phyloP scores from a whole-genome alignment of 2,329 filamentous ascomycete genomes.

The Phialemonium atrogriseum region DNA sequence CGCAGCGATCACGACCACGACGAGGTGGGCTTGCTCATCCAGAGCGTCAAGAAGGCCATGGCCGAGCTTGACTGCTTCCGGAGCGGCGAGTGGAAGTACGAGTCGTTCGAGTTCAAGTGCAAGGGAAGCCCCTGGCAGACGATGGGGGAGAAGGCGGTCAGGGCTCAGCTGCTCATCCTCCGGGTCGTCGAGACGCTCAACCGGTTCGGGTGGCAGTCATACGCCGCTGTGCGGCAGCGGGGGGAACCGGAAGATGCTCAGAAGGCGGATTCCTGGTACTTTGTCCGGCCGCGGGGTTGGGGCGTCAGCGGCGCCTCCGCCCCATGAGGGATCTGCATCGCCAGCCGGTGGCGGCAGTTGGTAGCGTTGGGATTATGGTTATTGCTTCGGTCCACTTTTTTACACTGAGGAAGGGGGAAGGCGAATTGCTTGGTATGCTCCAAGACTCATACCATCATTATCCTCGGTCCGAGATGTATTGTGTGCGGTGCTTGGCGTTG shows the following conservation, averaged over 20 bases:
- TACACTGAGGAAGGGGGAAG: too few species aligned
- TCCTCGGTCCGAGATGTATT: too few species aligned
- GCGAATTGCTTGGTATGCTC: too few species aligned
- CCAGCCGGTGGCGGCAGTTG: too few species aligned
- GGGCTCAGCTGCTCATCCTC: slow-evolving; percentile 11
- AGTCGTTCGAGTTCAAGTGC: slow-evolving; percentile 14
- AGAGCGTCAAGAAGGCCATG: slow-evolving; percentile 7
- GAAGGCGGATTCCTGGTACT: slow-evolving; percentile 15
- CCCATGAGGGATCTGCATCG: neutral
- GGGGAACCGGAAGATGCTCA: slow-evolving; percentile 9
- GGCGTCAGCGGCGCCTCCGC: neutral
- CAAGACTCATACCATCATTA: too few species aligned
- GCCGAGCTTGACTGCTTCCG: slow-evolving; percentile 6
- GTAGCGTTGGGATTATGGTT: too few species aligned
- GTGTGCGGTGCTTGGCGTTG: too few species aligned
- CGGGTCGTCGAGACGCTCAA: slow-evolving; percentile 12
- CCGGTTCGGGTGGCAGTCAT: slow-evolving; percentile 10
- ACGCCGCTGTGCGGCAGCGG: slow-evolving; percentile 9
- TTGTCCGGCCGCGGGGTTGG: slow-evolving; percentile 7
- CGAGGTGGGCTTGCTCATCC: slow-evolving; percentile 7
- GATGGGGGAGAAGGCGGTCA: slow-evolving; percentile 7
- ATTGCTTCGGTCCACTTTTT: too few species aligned
- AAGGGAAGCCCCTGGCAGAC: slow-evolving; percentile 11
- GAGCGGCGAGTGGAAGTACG: slow-evolving; percentile 10
- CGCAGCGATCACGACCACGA: slow-evolving; percentile 3